Evolutionary conservation across 2,329 filamentous ascomycete genomes (phyloP), one percentile per base, ranked within the genome.

Genomic region (Ophiostoma piceae): DNA sequence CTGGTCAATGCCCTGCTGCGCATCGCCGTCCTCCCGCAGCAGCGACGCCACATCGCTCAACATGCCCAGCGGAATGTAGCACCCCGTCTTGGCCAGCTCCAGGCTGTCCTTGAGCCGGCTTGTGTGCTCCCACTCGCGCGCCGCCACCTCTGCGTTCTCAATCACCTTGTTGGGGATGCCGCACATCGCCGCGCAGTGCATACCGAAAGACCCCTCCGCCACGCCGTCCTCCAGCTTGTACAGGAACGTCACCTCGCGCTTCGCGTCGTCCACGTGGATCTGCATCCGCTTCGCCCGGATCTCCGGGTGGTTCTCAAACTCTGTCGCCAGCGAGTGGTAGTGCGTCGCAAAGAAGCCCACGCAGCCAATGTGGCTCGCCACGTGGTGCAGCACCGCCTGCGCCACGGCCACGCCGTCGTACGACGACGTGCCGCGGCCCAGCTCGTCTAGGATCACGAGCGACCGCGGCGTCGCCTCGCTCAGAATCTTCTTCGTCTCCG

Each of bases 141-240:
- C 95, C 6, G 95, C 95, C 29, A 89, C 87, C 79, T 99, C 95
- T 0, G 95, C 95, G 29, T 90, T 83, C 76, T 94, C 89, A 72
- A 99, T 92, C 19, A 99, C 88, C 69, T 89, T 89, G 64, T 83
- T 83, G 0, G 92, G 88, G 73, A 99, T 98, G 0, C 95, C 95
- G 75, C 95, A 99, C 95, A 99, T 99, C 71, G 92, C 90, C 0
- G 95, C 95, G 77, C 95, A 99, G 79, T 99, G 95, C 95, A 99
- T 99, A 75, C 95, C 95, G 76, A 98, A 99, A 76, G 92, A 96
- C 19, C 95, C 95, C 79, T 98, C 94, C 0, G 95, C 95, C 11
- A 98, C 92, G 1, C 95, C 95, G 16, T 92, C 87, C 79, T 98
- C 95, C 0, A 99, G 86, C 76, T 92, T 94, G 82, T 99, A 99